A percentile compares a stretch with the other conserved stretches of the same genome.
These are phyloP conservation scores for Gynostemma pentaphyllum DNA, from an alignment of 306 rosid species.

Conservation along the genomic window DNA sequence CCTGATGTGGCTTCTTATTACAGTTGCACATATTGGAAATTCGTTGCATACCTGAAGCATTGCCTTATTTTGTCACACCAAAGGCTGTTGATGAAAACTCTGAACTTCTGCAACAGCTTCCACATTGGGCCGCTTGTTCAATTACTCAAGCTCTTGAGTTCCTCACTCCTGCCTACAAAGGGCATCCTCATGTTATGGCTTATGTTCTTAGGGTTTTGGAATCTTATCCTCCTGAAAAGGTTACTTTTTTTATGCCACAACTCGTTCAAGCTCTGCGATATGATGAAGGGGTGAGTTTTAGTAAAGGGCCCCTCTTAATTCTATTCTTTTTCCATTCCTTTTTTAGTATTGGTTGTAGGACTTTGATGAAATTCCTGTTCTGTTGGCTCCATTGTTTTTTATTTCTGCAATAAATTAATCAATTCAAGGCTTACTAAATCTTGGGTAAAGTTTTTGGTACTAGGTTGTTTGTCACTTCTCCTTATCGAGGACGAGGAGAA, in stretches of 20 bases:
- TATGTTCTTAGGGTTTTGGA: conserved; percentile 90
- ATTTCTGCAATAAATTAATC: background rate
- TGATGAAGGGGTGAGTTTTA: conserved; percentile 75
- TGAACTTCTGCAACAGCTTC: conserved; percentile 82
- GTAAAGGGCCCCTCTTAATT: background rate
- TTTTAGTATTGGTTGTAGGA: background rate
- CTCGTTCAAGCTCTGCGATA: conserved; percentile 88
- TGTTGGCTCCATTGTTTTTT: background rate
- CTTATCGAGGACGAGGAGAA: background rate
- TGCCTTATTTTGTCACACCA: conserved; percentile 91
- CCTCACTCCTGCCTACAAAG: conserved; percentile 85
- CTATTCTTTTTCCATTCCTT: background rate
- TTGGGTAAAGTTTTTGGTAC: background rate
- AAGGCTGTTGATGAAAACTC: conserved; percentile 92
- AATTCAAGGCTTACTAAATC: background rate
- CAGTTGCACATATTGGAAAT: conserved; percentile 77
- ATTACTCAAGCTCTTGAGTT: conserved; percentile 91
- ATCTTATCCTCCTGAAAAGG: conserved; percentile 89
- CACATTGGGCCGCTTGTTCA: conserved; percentile 99
- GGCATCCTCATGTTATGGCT: conserved; percentile 99
- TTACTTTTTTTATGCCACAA: conserved; percentile 97
- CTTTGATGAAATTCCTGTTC: background rate
- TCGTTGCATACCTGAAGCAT: conserved; percentile 85
- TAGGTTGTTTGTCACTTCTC: background rate
- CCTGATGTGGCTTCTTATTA: conserved; percentile 17